Evolutionary conservation across 1,284 basidiomycete genomes (phyloP), one percentile per base, ranked within the genome.

Genomic region (Pulchroboletus neoregius): DNA sequence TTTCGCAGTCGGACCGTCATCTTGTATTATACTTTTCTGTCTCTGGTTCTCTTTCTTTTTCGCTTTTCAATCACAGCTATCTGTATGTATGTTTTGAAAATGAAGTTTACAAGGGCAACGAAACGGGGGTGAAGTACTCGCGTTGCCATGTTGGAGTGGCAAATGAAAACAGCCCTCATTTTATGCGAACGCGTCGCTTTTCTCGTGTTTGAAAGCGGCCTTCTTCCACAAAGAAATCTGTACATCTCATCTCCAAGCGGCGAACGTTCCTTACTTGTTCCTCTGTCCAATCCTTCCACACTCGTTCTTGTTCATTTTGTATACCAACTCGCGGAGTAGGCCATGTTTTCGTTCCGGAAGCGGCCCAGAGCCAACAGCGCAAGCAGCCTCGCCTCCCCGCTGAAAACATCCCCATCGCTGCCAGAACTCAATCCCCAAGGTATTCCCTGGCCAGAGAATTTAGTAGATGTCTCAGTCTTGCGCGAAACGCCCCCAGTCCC

Each of bases 391-490:
- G 74, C 31, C 62, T 83, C 52, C 73, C 76, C 56, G 23, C 39
- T 68, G 13, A 65, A 67, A 46, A 71, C 78, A 16, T 86, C 84
- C 26, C 84, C 87, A 10, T 89, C 87, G 31, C 75, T 91, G 33
- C 87, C 87, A 43, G 78, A 86, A 59, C 76, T 91, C 57, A 74
- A 72, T 36, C 74, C 81, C 34, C 80, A 81, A 57, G 83, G 80
- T 28, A 84, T 89, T 39, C 80, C 84, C 48, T 91, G 87, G 87
- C 87, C 87, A 22, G 82, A 83, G 67, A 75, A 81, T 63, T 76
- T 91, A 32, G 81, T 91, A 39, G 84, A 90, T 58, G 71, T 83
- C 49, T 70, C 74, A 18, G 76, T 78, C 48, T 75, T 87, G 48
- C 75, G 78, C 43, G 68, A 79, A 56, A 63, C 68, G 6, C 66